Conservation (phyloP, 192 early-diverging fungal species). For the Pilaira anomala region DNA sequence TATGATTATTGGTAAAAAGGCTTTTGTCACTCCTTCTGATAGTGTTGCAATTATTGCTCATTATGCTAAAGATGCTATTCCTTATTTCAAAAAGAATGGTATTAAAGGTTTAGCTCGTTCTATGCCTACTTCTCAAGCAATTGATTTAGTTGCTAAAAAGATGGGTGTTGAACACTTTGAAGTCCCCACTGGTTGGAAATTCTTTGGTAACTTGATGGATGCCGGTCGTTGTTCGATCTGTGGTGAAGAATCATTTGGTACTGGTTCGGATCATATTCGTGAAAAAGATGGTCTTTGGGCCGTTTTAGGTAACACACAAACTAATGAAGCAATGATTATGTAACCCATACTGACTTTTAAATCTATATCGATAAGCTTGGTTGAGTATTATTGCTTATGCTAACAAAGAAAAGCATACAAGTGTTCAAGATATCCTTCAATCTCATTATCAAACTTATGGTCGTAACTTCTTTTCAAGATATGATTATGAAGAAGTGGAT, state of each 20-base stretch:
- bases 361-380: slow-evolving; percentile 64
- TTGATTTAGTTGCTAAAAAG: slow-evolving; percentile 86
- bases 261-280: slow-evolving; percentile 96
- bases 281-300: slow-evolving; percentile 99
- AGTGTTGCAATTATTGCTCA: slow-evolving; percentile 96
- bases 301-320: slow-evolving; percentile 60
- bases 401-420: slow-evolving; percentile 53
- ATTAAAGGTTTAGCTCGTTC: slow-evolving; percentile 86
- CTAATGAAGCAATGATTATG: not conserved
- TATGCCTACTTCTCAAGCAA: slow-evolving; percentile 93
- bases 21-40: slow-evolving; percentile 95
- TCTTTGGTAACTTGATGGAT: slow-evolving; percentile 99
- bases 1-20: slow-evolving; percentile 95
- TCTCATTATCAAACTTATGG: slow-evolving; percentile 82
- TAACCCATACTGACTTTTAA: slow-evolving; percentile 1
- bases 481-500: slow-evolving; percentile 97
- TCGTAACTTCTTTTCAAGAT: slow-evolving; percentile 96
- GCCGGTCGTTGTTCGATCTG: slow-evolving; percentile 90
- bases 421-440: slow-evolving; percentile 78
- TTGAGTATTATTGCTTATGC: slow-evolving; percentile 86
- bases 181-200: slow-evolving; percentile 92
- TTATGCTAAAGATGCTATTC: slow-evolving; percentile 79
- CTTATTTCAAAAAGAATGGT: slow-evolving; percentile 85
- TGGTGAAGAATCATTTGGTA: slow-evolving; percentile 98
- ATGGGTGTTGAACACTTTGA: slow-evolving; percentile 79